These are phyloP conservation scores for Auricularia sp. DNA, from an alignment of 768 basidiomycete genomes.

Conservation along the genomic window DNA sequence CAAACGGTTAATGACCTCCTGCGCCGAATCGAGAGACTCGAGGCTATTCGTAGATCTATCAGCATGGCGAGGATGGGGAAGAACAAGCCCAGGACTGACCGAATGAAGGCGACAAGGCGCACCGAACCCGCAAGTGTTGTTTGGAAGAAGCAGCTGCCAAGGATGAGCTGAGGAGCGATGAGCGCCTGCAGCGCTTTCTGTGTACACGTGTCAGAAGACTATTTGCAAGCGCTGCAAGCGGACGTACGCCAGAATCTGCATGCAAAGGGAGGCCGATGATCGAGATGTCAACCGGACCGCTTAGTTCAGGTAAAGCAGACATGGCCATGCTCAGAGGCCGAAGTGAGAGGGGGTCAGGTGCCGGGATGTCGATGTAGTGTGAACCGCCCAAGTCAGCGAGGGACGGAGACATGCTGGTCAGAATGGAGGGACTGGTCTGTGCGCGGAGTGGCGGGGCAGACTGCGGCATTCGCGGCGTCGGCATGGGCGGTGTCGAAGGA, in stretches of 20 bases:
- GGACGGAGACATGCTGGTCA: not conserved
- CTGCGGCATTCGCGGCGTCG: constrained; percentile 9
- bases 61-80: constrained; percentile 3
- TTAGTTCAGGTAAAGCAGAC: not conserved
- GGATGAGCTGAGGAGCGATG: constrained; percentile 60
- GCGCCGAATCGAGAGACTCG: not conserved
- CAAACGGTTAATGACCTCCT: not conserved
- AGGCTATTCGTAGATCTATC: not conserved
- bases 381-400: not conserved
- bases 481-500: constrained; percentile 15
- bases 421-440: constrained; percentile 9
- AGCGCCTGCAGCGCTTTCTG: constrained; percentile 40
- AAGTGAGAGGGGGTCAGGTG: not conserved
- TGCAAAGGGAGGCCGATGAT: constrained; percentile 49
- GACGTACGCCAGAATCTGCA: constrained; percentile 52
- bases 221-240: not conserved
- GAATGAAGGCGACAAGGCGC: constrained; percentile 71
- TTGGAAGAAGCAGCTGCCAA: constrained; percentile 70
- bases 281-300: not conserved
- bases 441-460: constrained; percentile 13
- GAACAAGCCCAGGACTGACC: constrained; percentile 31
- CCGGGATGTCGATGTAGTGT: not conserved
- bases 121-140: constrained; percentile 68
- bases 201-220: constrained; percentile 26
- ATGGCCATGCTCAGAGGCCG: not conserved